Evolutionary conservation across 371 early-diverging fungal species (phyloP).

Genomic region (Syncephalastrum racemosum): DNA sequence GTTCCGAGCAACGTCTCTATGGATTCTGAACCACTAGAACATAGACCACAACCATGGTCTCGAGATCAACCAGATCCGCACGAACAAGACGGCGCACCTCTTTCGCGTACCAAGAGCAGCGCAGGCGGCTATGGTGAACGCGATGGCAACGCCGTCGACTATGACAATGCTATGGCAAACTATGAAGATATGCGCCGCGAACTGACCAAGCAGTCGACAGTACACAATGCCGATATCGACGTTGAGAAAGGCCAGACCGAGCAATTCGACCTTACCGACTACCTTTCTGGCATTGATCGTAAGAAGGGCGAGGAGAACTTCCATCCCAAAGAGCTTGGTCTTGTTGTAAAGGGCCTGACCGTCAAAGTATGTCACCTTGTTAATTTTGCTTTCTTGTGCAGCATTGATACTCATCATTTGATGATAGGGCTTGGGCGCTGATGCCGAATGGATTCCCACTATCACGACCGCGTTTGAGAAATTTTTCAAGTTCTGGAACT

Average conservation of each 20-base stretch:
- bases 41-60: slow-evolving; percentile 16
- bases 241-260: slow-evolving; percentile 20
- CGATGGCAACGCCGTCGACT: slow-evolving; percentile 46
- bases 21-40: slow-evolving; percentile 15
- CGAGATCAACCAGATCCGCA: background rate
- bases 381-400: too few species aligned
- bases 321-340: slow-evolving; percentile 50
- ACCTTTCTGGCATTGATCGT: slow-evolving; percentile 15
- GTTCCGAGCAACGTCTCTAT: slow-evolving; percentile 1
- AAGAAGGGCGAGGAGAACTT: slow-evolving; percentile 31
- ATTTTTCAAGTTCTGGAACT: slow-evolving; percentile 19
- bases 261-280: slow-evolving; percentile 21
- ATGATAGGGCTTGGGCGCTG: slow-evolving; percentile 28
- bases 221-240: slow-evolving; percentile 19
- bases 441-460: slow-evolving; percentile 24
- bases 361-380: slow-evolving; percentile 24
- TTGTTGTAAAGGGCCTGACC: slow-evolving; percentile 45
- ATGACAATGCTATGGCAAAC: slow-evolving; percentile 39
- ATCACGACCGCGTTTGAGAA: slow-evolving; percentile 10
- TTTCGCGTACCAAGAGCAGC: slow-evolving; percentile 13
- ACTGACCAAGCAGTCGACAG: slow-evolving; percentile 42
- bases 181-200: slow-evolving; percentile 50
- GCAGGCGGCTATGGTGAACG: slow-evolving; percentile 39
- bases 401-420: background rate
- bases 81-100: slow-evolving; percentile 13